phyloP scores from a whole-genome alignment of 2,329 filamentous ascomycete genomes.

The Trichophyton benhamiae region DNA sequence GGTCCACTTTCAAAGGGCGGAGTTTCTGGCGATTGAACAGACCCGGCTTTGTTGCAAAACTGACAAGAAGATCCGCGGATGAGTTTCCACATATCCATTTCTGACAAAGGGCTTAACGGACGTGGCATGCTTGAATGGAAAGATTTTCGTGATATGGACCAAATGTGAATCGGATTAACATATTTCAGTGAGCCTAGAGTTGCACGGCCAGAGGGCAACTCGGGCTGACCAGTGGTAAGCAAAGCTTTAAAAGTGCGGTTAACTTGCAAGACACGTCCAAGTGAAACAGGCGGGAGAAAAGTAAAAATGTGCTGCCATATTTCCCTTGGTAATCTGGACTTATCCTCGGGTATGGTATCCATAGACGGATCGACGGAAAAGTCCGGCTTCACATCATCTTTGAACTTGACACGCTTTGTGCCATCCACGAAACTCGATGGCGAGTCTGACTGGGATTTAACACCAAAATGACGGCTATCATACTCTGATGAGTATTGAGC shows the following conservation, averaged over 20 bases:
- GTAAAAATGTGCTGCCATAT: slow-evolving; percentile 61
- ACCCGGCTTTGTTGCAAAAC: slow-evolving; percentile 44
- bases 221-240: slow-evolving; percentile 39
- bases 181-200: slow-evolving; percentile 23
- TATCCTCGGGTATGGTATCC: slow-evolving; percentile 10
- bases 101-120: slow-evolving; percentile 52
- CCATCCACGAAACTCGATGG: slow-evolving; percentile 7
- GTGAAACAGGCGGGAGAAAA: slow-evolving; percentile 49
- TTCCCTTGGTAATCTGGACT: slow-evolving; percentile 42
- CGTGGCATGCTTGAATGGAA: slow-evolving; percentile 57
- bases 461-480: slow-evolving; percentile 3
- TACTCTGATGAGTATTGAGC: not conserved
- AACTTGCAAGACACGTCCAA: slow-evolving; percentile 54
- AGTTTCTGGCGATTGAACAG: slow-evolving; percentile 21
- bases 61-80: slow-evolving; percentile 53
- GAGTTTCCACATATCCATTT: slow-evolving; percentile 67
- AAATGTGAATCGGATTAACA: slow-evolving; percentile 53
- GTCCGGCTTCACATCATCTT: slow-evolving; percentile 8
- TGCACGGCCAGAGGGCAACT: slow-evolving; percentile 20
- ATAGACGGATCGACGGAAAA: not conserved
- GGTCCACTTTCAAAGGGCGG: slow-evolving; percentile 48
- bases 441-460: not conserved
- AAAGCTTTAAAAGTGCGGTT: slow-evolving; percentile 54
- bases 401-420: slow-evolving; percentile 15
- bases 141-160: slow-evolving; percentile 55